Evolutionary conservation across 208 protist species (phyloP).

Genomic region (Acanthamoeba castellanii): DNA sequence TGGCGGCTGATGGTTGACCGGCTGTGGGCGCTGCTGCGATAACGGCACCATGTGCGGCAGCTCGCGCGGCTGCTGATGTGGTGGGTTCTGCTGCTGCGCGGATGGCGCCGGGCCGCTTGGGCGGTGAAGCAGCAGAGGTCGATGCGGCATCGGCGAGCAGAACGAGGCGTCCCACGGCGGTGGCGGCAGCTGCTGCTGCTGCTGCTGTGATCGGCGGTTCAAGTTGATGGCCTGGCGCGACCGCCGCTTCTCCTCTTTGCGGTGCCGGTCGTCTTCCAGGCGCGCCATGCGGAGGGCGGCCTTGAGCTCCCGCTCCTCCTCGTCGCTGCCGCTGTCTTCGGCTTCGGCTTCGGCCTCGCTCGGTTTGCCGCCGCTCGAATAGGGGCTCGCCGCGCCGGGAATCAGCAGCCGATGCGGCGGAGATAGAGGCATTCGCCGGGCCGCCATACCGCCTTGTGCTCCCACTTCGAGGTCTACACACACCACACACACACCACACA

Average conservation of each 20-base stretch:
- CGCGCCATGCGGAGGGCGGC: not conserved
- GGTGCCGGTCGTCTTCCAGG: not conserved
- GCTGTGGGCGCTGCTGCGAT: not conserved
- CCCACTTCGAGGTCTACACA: not conserved
- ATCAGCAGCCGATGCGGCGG: not conserved
- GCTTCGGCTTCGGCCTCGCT: not conserved
- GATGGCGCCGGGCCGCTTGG: too few species aligned
- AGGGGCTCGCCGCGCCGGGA: not conserved
- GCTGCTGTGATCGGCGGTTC: not conserved
- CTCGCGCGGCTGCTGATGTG: not conserved
- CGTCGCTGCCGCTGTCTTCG: not conserved
- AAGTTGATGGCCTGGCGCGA: not conserved
- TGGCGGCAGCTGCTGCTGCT: not conserved
- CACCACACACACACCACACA: too few species aligned
- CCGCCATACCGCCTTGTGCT: too few species aligned
- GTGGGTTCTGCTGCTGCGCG: too few species aligned
- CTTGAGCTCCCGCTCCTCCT: not conserved
- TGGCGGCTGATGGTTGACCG: not conserved
- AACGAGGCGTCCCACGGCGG: not conserved
- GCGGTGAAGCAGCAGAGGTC: not conserved
- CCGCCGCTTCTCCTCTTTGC: not conserved
- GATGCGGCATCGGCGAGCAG: not conserved
- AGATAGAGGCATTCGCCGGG: too few species aligned
- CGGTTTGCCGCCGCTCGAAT: not conserved
- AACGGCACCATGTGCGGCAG: not conserved